phyloP scores from a whole-genome alignment of 345 rosid genomes.

The Eucalyptus erythrocorys region DNA sequence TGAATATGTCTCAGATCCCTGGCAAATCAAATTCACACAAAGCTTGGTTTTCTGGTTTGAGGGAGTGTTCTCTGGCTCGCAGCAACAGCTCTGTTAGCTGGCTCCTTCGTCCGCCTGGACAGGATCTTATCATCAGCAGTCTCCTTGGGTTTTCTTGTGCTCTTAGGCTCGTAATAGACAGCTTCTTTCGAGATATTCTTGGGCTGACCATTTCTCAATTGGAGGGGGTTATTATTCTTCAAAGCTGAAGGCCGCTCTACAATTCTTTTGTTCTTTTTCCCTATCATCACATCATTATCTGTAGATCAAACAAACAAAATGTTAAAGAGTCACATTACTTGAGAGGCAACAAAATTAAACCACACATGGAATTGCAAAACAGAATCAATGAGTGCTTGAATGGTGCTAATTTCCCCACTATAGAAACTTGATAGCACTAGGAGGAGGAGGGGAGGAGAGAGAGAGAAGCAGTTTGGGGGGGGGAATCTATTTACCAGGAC shows the following conservation, averaged over 20 bases:
- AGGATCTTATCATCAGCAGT: not conserved
- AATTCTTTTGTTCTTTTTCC: slow-evolving; percentile 20
- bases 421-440: not conserved
- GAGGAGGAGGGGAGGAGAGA: no score
- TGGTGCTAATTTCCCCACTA: not conserved
- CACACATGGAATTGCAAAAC: not conserved
- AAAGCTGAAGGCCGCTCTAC: slow-evolving; percentile 3
- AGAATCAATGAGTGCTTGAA: not conserved
- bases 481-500: slow-evolving; percentile 32
- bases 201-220: slow-evolving; percentile 12
- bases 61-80: not conserved
- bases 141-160: slow-evolving; percentile 5
- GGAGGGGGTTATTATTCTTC: slow-evolving; percentile 12
- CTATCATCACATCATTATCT: slow-evolving; percentile 49
- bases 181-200: slow-evolving; percentile 1
- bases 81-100: not conserved
- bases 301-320: not conserved
- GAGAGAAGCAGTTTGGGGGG: not conserved
- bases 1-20: not conserved
- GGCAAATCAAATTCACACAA: not conserved
- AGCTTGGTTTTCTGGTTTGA: not conserved
- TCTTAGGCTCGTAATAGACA: not conserved
- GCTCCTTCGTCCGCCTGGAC: slow-evolving; percentile 5
- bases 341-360: not conserved
- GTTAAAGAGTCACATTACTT: not conserved